Evolutionary conservation across 495 filamentous ascomycete species (phyloP).

Genomic region (Cetradonia linearis): DNA sequence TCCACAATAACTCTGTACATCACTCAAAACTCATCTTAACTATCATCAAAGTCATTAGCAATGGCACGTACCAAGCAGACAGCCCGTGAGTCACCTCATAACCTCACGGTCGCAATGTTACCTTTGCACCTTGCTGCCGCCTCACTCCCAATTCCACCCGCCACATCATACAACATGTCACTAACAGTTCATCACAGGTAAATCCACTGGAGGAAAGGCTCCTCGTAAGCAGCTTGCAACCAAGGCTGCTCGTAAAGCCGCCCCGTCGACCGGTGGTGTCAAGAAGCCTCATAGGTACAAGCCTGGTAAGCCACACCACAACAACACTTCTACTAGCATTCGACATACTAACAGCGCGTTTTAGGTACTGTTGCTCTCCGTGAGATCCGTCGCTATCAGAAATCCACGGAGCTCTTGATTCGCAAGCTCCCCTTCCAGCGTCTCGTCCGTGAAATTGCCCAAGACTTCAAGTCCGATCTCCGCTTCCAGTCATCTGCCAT

Average conservation of each 20-base stretch:
- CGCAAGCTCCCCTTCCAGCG: constrained; percentile 99
- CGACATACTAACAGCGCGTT: constrained; percentile 30
- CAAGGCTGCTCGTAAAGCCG: constrained; percentile 72
- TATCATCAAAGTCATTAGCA: constrained; percentile 37
- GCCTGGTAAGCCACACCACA: constrained; percentile 58
- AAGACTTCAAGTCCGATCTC: constrained; percentile 99
- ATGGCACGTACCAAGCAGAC: constrained; percentile 99
- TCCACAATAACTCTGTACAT: constrained; percentile 33
- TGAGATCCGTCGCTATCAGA: constrained; percentile 99
- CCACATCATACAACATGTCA: constrained; percentile 23
- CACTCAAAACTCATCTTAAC: constrained; percentile 23
- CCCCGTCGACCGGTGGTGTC: constrained; percentile 76
- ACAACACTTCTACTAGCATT: not conserved
- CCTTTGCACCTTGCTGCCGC: constrained; percentile 25
- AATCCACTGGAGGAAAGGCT: constrained; percentile 99
- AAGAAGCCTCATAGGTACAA: constrained; percentile 99
- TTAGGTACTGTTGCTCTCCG: constrained; percentile 97
- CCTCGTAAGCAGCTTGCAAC: constrained; percentile 95
- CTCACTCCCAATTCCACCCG: constrained; percentile 17
- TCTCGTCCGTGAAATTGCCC: constrained; percentile 98
- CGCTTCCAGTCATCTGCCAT: constrained; percentile 99
- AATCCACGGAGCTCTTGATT: constrained; percentile 99
- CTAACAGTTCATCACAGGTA: constrained; percentile 45
- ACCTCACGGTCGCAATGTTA: constrained; percentile 25
- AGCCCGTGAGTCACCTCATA: constrained; percentile 61